Conservation (phyloP, 306 rosid species). For the Quercus ilex region DNA sequence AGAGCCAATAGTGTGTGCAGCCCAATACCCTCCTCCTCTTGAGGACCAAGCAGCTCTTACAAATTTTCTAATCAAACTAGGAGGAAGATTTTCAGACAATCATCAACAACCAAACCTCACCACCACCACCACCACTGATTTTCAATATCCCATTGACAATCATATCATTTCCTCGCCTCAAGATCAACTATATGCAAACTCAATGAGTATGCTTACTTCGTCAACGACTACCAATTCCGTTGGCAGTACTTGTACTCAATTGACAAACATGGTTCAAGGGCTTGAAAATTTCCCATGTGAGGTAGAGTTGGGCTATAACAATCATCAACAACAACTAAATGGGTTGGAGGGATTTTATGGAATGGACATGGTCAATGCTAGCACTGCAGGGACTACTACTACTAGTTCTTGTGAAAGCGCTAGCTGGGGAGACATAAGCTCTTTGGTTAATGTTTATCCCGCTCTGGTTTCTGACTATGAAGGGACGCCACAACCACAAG, state of each 20-base stretch:
- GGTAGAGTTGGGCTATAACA: slow-evolving; percentile 40
- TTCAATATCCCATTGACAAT: slow-evolving; percentile 19
- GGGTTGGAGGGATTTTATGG: slow-evolving; percentile 48
- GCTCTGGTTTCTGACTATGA: slow-evolving; percentile 61
- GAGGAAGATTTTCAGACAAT: slow-evolving; percentile 36
- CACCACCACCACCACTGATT: background rate
- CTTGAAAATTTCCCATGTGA: slow-evolving; percentile 37
- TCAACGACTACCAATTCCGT: slow-evolving; percentile 6
- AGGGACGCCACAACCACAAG: slow-evolving; percentile 32
- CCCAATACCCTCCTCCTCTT: slow-evolving; percentile 25
- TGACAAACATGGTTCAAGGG: slow-evolving; percentile 33
- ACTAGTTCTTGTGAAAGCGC: slow-evolving; percentile 50
- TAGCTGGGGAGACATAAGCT: slow-evolving; percentile 68
- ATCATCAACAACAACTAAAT: slow-evolving; percentile 26
- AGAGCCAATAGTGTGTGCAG: slow-evolving; percentile 27
- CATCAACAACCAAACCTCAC: slow-evolving; percentile 6
- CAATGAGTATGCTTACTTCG: slow-evolving; percentile 24
- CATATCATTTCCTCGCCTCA: slow-evolving; percentile 13
- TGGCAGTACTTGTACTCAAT: slow-evolving; percentile 15
- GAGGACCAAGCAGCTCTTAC: slow-evolving; percentile 41
- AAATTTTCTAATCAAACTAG: slow-evolving; percentile 43
- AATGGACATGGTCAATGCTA: slow-evolving; percentile 28
- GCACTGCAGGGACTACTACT: slow-evolving; percentile 35
- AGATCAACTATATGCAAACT: slow-evolving; percentile 23
- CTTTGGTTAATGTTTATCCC: slow-evolving; percentile 42